phyloP scores from a whole-genome alignment of 2,329 filamentous ascomycete species.

The Cercospora sp. region DNA sequence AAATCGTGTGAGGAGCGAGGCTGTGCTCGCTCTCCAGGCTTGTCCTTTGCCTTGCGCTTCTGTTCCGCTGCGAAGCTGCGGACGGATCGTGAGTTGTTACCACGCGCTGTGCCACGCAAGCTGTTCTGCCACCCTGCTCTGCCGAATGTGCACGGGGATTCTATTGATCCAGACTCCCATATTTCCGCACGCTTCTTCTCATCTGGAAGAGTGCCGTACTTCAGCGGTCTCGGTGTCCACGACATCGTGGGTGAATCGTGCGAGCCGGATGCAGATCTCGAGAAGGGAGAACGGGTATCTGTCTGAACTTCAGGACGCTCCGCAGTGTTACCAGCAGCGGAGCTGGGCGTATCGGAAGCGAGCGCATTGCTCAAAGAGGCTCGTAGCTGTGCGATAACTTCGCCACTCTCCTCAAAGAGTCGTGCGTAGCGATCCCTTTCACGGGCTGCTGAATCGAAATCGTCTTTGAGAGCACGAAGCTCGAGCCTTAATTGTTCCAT shows the following conservation, averaged over 20 bases:
- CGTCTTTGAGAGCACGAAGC: conserved; percentile 21
- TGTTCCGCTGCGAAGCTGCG: not conserved
- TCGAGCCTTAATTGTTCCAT: conserved; percentile 25
- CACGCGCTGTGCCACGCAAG: not conserved
- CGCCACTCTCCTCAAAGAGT: conserved; percentile 24
- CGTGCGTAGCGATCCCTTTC: conserved; percentile 4
- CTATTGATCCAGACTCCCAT: conserved; percentile 12
- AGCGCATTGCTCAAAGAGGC: conserved; percentile 18
- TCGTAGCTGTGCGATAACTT: conserved; percentile 22
- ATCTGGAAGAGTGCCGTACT: conserved; percentile 16
- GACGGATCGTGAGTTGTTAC: not conserved
- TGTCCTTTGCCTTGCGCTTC: not conserved
- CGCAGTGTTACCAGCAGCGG: not conserved
- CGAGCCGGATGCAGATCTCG: conserved; percentile 11
- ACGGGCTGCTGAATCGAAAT: conserved; percentile 9
- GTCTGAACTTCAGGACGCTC: not conserved
- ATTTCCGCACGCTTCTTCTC: conserved; percentile 19
- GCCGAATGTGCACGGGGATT: conserved; percentile 16
- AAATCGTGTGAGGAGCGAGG: not conserved
- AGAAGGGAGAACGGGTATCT: conserved; percentile 20
- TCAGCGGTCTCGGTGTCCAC: conserved; percentile 22
- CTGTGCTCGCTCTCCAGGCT: not conserved
- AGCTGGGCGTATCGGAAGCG: not conserved
- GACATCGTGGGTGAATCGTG: conserved; percentile 1
- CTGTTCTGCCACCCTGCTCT: conserved; percentile 6